Evolutionary conservation across 139 green algal species (phyloP).

Genomic region (Tetradesmus obliquus): DNA sequence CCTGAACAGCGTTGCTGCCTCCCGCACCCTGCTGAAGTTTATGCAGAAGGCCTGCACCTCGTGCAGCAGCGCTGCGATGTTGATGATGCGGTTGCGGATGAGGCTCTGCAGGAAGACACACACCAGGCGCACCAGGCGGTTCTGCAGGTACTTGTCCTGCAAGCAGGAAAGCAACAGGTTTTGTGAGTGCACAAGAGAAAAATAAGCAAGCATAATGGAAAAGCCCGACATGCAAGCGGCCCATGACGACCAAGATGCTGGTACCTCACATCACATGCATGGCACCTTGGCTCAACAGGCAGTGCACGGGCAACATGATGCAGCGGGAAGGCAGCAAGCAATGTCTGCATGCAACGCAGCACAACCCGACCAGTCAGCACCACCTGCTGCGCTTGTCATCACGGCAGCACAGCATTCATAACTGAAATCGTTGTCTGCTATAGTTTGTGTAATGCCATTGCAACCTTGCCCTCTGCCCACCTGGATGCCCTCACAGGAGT

Average conservation of each 20-base stretch:
- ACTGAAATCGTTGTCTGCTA: no score
- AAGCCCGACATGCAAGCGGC: not conserved
- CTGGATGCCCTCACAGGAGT: conserved; percentile 78
- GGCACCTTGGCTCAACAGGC: no score
- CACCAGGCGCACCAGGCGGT: conserved; percentile 88
- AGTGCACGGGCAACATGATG: no score
- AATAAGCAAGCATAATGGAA: not conserved
- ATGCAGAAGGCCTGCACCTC: conserved; percentile 94
- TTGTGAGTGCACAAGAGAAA: not conserved
- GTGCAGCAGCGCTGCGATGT: conserved; percentile 74
- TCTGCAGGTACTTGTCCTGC: conserved; percentile 90
- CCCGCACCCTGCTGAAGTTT: conserved; percentile 87
- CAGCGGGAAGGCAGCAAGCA: no score
- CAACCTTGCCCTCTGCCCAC: conserved; percentile 38
- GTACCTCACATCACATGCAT: no score
- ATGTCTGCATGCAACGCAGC: no score
- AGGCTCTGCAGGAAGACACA: conserved; percentile 92
- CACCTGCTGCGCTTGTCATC: no score
- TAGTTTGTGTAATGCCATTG: no score
- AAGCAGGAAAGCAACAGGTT: not conserved
- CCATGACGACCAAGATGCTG: no score
- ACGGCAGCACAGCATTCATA: no score
- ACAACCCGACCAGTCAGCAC: no score
- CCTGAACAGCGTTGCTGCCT: conserved; percentile 89
- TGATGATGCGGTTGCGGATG: conserved; percentile 84